Base-by-base conservation (phyloP, 805 yeast genomes). In the Nadsonia fulvescens region DNA sequence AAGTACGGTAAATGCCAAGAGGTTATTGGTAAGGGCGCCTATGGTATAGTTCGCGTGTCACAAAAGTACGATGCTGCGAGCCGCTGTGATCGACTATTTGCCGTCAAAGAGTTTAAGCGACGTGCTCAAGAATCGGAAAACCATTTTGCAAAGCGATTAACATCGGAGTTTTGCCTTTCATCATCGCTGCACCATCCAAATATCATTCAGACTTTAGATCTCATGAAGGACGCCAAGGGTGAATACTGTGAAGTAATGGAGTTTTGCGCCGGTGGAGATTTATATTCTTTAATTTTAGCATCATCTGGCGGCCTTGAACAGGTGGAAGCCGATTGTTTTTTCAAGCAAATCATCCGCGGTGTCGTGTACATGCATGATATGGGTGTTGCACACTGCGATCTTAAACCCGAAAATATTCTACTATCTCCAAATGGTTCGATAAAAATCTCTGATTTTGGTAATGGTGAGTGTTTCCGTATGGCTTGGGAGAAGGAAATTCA, bases 1-100 rank as follows among this genome's bases (percentile, higher is more conserved):
- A 75, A 81, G 43, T 83, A 86, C 47, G 96, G 96, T 22, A 63
- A 73, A 31, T 79, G 94, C 45, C 91, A 77, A 49, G 93, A 81
- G 44, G 78, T 82, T 22, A 66, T 86, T 35, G 96, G 96, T 14
- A 63, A 75, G 28, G 96, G 95, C 19, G 71, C 94, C 1, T 83
- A 76, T 55, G 96, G 96, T 14, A 78, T 79, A 24, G 95, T 83
- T 11, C 58, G 93, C 35, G 64, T 86, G 5, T 66, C 93, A 4
- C 94, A 83, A 53, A 62, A 61, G 38, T 37, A 45, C 9, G 60
- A 58, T 30, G 53, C 61, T 3, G 36, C 31, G 33, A 45, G 49
- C 26, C 51, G 53, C 30, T 37, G 48, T 9, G 60, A 59, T 29
- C 49, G 67, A 10, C 37, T 44, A 22, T 76, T 64, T 52, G 89